phyloP scores from a whole-genome alignment of 148 eudicot species.

The Nepenthes mirabilis region DNA sequence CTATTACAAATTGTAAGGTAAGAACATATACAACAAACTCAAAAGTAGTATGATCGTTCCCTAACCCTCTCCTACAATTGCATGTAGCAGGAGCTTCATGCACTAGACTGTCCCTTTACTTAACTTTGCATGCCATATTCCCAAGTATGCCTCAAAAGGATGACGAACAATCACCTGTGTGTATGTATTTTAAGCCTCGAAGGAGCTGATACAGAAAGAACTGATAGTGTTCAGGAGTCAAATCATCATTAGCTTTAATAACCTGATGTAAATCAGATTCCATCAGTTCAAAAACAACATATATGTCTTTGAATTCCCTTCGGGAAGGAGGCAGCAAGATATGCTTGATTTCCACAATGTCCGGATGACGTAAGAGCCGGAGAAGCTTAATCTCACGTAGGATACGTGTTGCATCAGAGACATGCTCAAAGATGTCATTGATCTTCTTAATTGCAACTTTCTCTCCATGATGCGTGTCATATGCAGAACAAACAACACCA shows the following conservation, averaged over 20 bases:
- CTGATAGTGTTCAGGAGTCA: conserved; percentile 87
- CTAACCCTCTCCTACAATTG: too few relatives aligned
- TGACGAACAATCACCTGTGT: conserved; percentile 35
- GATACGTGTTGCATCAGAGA: conserved; percentile 94
- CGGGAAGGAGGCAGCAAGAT: conserved; percentile 80
- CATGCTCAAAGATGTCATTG: conserved; percentile 88
- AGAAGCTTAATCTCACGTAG: conserved; percentile 87
- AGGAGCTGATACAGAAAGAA: conserved; percentile 84
- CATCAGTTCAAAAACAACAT: conserved; percentile 88
- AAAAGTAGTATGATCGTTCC: too few relatives aligned
- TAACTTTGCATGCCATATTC: too few relatives aligned
- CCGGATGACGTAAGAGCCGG: conserved; percentile 80
- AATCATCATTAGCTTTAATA: conserved; percentile 88
- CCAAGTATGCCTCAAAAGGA: too few relatives aligned
- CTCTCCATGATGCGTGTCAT: conserved; percentile 77
- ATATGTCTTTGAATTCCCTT: conserved; percentile 85
- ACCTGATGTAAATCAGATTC: conserved; percentile 92
- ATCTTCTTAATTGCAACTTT: conserved; percentile 91
- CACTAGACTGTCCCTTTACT: too few relatives aligned
- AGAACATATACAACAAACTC: too few relatives aligned
- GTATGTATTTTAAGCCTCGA: conserved; percentile 71
- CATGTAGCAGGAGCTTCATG: too few relatives aligned
- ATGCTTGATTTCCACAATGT: conserved; percentile 85
- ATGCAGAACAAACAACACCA: conserved; percentile 87
- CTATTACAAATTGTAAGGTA: too few relatives aligned